A percentile compares a stretch with the other conserved stretches of the same genome.
Conservation (phyloP, 768 basidiomycete species). For the Lactifluus subvellereus region DNA sequence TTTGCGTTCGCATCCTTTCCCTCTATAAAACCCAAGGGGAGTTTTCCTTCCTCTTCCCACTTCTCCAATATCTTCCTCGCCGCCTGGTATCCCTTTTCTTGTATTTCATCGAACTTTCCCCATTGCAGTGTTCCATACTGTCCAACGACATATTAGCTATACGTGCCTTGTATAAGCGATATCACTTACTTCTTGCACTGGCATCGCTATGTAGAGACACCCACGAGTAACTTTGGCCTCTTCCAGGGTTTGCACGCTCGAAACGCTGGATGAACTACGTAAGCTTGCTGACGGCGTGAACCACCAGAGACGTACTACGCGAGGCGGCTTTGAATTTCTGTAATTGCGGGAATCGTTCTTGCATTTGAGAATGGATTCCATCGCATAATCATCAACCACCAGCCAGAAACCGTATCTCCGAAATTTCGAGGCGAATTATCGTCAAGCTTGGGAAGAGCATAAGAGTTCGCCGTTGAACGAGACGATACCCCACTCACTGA, state of each 20-base stretch:
- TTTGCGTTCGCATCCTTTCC: constrained; percentile 42
- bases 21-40: constrained; percentile 72
- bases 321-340: constrained; percentile 89
- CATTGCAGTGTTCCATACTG: constrained; percentile 92
- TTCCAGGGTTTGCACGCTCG: constrained; percentile 90
- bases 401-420: constrained; percentile 92
- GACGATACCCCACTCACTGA: constrained; percentile 44
- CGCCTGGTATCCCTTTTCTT: constrained; percentile 72
- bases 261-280: constrained; percentile 54
- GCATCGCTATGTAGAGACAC: constrained; percentile 91
- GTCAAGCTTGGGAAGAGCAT: constrained; percentile 51
- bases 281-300: constrained; percentile 15
- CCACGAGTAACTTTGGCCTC: constrained; percentile 89
- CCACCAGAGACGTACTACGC: constrained; percentile 70
- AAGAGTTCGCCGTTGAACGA: not conserved
- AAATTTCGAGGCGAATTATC: constrained; percentile 94
- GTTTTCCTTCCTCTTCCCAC: constrained; percentile 75
- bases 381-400: constrained; percentile 90
- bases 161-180: not conserved
- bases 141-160: not conserved
- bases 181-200: constrained; percentile 74
- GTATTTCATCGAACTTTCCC: constrained; percentile 82
- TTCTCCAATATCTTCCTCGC: constrained; percentile 64
- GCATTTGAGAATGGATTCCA: constrained; percentile 88
- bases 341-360: constrained; percentile 75